Base-by-base conservation (phyloP, 2,329 filamentous ascomycete genomes). In the Cladosporium sp. region DNA sequence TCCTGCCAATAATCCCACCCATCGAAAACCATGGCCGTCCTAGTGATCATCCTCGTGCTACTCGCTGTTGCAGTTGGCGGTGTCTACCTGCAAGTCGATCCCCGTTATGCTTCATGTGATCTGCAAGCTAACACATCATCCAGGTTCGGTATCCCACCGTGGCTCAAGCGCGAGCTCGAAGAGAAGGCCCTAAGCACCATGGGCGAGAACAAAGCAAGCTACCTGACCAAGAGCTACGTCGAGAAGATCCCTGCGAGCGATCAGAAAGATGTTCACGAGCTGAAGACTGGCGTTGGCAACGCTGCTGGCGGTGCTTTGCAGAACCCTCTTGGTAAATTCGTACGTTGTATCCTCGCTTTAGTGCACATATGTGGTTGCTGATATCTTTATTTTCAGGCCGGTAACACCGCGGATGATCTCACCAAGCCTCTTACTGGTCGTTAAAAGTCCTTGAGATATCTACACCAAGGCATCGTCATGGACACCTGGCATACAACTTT, bases 191-290 rank as follows among this genome's bases (percentile, higher is more conserved):
- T 84, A 46, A 74, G 82, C 68, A 82, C 80, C n/a, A 83, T 84
- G 80, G 82, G 82, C 66, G 81, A 84, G 71, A 84, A 84, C 75
- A 83, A 83, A 70, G 73, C 75, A 10, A 76, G 74, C 11, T 76
- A 76, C 63, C 58, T 76, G 60, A 69, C 74, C 39, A 76, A 77
- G 61, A 68, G 70, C 51, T 69, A 68, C 61, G 68, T 76, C 43
- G 67, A 67, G 54, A 69, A 71, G 58, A 66, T 75, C 7, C 74
- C 73, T 2, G 57, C 63, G 2, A 60, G 57, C 56, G 63, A 65
- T 23, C 58, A 66, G 62, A 48, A 58, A 66, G 75, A 77, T 5
- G 69, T 78, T 21, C 73, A 75, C 54, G 73, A 77, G 14, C 49
- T 78, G 18, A 74, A 78, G 70, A 72, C 72, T 39, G 72, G 72